A percentile compares a stretch with the other conserved stretches of the same genome.
phyloP scores from a whole-genome alignment of 2,329 filamentous ascomycete species.

The Pseudocercospora eumusae region DNA sequence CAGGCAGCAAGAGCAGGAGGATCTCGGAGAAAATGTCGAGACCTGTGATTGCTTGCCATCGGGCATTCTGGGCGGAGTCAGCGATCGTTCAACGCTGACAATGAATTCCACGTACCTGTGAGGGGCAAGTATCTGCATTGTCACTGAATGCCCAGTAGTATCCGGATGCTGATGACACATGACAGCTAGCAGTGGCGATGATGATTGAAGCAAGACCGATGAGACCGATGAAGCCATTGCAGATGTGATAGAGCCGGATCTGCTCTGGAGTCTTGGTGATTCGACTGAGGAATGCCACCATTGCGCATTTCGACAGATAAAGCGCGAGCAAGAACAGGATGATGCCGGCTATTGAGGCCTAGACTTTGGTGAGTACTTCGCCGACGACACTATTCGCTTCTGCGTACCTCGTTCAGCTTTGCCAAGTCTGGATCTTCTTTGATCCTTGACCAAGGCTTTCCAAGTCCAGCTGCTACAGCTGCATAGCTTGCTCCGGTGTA shows the following conservation, averaged over 20 bases:
- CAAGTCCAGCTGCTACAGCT: slow-evolving; percentile 34
- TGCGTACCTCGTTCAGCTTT: slow-evolving; percentile 32
- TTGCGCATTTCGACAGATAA: slow-evolving; percentile 38
- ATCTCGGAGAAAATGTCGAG: slow-evolving; percentile 44
- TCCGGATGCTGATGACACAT: slow-evolving; percentile 24
- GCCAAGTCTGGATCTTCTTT: slow-evolving; percentile 21
- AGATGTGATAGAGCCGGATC: slow-evolving; percentile 33
- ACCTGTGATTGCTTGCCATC: slow-evolving; percentile 44
- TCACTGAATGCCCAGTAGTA: slow-evolving; percentile 37
- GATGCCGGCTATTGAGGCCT: slow-evolving; percentile 35
- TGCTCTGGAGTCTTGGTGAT: slow-evolving; percentile 36
- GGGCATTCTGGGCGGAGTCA: slow-evolving; percentile 28
- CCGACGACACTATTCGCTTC: slow-evolving; percentile 6
- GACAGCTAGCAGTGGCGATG: slow-evolving; percentile 34
- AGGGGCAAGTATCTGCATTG: slow-evolving; percentile 32
- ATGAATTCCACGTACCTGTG: slow-evolving; percentile 28
- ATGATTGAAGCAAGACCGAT: slow-evolving; percentile 38
- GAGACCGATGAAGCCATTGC: slow-evolving; percentile 28
- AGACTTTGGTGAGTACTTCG: slow-evolving; percentile 7
- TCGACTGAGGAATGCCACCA: slow-evolving; percentile 38
- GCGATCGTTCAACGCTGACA: not conserved
- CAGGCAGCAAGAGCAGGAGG: slow-evolving; percentile 36
- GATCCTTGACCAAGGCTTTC: slow-evolving; percentile 31
- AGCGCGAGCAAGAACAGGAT: slow-evolving; percentile 36
- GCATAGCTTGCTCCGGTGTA: slow-evolving; percentile 36